phyloP scores from a whole-genome alignment of 2,329 filamentous ascomycete species.

The Fusarium pseudoanthophilum region DNA sequence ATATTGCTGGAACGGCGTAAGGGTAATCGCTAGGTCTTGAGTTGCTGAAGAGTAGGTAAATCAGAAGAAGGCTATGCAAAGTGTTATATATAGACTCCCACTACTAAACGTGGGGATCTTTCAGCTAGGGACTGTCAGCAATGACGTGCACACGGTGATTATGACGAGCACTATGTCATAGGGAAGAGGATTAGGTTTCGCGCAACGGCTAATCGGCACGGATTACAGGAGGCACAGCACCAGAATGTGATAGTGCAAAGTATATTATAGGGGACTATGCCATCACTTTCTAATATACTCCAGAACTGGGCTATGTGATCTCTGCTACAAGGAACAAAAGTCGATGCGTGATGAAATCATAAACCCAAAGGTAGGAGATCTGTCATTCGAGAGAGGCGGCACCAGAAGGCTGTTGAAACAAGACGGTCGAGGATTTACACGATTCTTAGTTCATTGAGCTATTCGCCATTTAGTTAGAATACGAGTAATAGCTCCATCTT shows the following conservation, averaged over 20 bases:
- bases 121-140: not conserved
- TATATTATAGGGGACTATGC: not conserved
- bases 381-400: too few relatives aligned
- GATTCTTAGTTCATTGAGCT: too few relatives aligned
- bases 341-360: too few relatives aligned
- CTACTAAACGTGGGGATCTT: rapidly evolving
- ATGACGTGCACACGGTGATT: not conserved
- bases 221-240: rapidly evolving
- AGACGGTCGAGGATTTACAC: too few relatives aligned
- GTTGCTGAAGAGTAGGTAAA: rapidly evolving
- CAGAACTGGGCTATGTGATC: too few relatives aligned
- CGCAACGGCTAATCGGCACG: not conserved
- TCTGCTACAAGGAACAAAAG: too few relatives aligned
- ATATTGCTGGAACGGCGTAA: rapidly evolving
- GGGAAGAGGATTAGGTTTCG: not conserved
- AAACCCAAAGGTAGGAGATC: too few relatives aligned
- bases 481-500: too few relatives aligned
- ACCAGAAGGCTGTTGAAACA: too few relatives aligned
- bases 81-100: rapidly evolving
- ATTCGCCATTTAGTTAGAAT: too few relatives aligned
- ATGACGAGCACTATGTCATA: not conserved
- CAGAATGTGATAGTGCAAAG: not conserved
- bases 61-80: not conserved
- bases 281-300: rapidly evolving
- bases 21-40: rapidly evolving